phyloP scores from a whole-genome alignment of 2,329 filamentous ascomycete species.

The Monilinia aucupariae region DNA sequence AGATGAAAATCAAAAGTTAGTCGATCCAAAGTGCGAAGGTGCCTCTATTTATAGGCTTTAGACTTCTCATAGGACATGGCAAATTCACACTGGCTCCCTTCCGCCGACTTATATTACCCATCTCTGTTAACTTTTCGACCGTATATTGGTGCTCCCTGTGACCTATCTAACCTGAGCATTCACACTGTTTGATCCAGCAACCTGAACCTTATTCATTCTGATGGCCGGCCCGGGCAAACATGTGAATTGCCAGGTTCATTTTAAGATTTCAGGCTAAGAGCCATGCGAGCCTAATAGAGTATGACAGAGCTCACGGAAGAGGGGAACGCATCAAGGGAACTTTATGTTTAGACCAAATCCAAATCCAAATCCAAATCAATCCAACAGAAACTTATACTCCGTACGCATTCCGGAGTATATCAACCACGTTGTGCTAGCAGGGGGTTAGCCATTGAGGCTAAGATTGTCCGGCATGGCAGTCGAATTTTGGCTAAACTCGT shows the following conservation, averaged over 20 bases:
- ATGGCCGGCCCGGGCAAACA: neutral
- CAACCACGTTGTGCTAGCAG: neutral
- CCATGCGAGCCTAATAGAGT: conserved; percentile 1
- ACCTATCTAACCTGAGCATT: neutral
- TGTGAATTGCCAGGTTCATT: neutral
- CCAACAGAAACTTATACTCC: neutral
- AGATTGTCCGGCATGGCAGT: neutral
- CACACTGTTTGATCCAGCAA: too few species aligned
- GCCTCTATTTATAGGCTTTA: neutral
- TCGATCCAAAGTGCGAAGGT: neutral
- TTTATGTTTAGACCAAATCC: neutral
- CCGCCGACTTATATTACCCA: conserved; percentile 7
- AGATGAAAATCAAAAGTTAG: neutral
- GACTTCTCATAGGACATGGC: neutral
- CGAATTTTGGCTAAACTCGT: neutral
- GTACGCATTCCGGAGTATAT: neutral
- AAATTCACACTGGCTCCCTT: neutral
- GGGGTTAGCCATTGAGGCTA: neutral
- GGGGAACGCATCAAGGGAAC: conserved; percentile 1
- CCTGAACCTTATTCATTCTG: conserved; percentile 1
- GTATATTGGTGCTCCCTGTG: neutral
- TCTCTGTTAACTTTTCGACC: neutral
- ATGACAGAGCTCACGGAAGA: neutral
- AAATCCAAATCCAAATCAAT: neutral
- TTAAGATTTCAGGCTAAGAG: conserved; percentile 10